These are phyloP conservation scores for Pichia sp. DNA, from an alignment of 1,139 yeast species.

Conservation along the genomic window DNA sequence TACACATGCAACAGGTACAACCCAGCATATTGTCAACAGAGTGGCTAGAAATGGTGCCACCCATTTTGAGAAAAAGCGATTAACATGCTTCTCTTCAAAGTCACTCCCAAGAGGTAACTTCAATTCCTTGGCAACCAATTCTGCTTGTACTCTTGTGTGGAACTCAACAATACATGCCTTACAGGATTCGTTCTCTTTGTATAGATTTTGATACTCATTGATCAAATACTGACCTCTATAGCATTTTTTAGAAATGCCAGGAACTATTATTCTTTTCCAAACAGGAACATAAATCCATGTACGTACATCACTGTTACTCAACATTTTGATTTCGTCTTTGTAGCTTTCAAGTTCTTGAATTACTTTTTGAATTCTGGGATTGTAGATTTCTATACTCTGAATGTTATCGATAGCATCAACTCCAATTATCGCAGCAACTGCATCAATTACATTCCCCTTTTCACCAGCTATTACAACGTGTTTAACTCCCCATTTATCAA, in stretches of 20 bases:
- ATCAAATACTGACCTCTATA: slow-evolving; percentile 19
- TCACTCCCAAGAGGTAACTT: not conserved
- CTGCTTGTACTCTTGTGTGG: not conserved
- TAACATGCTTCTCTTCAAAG: not conserved
- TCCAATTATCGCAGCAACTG: not conserved
- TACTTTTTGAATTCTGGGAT: not conserved
- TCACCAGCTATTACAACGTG: not conserved
- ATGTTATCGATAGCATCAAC: not conserved
- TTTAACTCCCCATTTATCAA: not conserved
- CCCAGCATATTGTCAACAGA: slow-evolving; percentile 49
- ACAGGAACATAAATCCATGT: slow-evolving; percentile 14
- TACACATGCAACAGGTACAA: slow-evolving; percentile 63
- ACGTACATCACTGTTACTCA: slow-evolving; percentile 6
- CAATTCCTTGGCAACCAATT: not conserved
- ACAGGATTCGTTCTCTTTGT: slow-evolving; percentile 11
- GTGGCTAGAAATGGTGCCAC: slow-evolving; percentile 33
- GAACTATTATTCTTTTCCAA: slow-evolving; percentile 23
- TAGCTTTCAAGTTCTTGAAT: not conserved
- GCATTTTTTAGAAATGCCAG: slow-evolving; percentile 26
- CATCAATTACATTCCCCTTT: not conserved
- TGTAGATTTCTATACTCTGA: not conserved
- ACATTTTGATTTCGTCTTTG: not conserved
- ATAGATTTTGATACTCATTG: slow-evolving; percentile 23
- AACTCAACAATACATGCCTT: not conserved
- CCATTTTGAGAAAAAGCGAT: not conserved